Percentiles rank a stretch among this genome's conserved stretches.
Evolutionary conservation across 805 yeast genomes (phyloP).

Genomic region (Cyberlindnera lachancei): DNA sequence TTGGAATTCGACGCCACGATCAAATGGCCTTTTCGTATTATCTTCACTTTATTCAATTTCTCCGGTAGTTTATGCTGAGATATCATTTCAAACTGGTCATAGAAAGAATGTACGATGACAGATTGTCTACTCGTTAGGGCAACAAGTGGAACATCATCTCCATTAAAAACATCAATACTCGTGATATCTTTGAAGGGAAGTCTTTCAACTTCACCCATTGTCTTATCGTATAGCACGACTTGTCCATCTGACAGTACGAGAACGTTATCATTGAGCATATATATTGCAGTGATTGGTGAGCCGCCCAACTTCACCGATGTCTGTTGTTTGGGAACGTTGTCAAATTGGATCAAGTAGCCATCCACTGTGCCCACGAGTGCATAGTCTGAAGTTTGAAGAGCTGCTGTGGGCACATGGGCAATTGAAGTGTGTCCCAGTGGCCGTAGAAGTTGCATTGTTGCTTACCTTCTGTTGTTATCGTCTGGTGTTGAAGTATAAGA

Average conservation of each 20-base stretch:
- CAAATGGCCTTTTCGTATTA: conserved; percentile 11
- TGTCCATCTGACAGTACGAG: conserved; percentile 2
- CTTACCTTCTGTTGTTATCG: too few relatives aligned
- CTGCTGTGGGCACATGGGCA: too few relatives aligned
- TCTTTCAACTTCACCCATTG: conserved; percentile 10
- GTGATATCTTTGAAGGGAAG: conserved; percentile 15
- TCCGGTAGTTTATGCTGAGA: conserved; percentile 23
- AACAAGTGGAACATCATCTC: conserved; percentile 2
- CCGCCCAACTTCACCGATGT: conserved; percentile 5
- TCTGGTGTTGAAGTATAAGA: too few relatives aligned
- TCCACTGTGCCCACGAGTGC: conserved; percentile 6
- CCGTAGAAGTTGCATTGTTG: too few relatives aligned
- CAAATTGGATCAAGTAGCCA: conserved; percentile 7
- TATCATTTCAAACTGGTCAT: conserved; percentile 21
- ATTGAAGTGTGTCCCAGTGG: too few relatives aligned
- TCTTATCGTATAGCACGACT: conserved; percentile 7
- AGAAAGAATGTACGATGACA: conserved; percentile 7
- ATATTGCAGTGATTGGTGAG: conserved; percentile 3
- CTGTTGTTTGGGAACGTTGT: neutral
- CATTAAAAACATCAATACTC: conserved; percentile 3
- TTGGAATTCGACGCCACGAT: conserved; percentile 20
- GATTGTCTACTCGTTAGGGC: conserved; percentile 14
- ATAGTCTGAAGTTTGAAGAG: conserved; percentile 1
- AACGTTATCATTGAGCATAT: conserved; percentile 1
- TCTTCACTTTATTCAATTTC: conserved; percentile 17